Conservation (phyloP, 768 basidiomycete species). For the Filobasidium floriforme region DNA sequence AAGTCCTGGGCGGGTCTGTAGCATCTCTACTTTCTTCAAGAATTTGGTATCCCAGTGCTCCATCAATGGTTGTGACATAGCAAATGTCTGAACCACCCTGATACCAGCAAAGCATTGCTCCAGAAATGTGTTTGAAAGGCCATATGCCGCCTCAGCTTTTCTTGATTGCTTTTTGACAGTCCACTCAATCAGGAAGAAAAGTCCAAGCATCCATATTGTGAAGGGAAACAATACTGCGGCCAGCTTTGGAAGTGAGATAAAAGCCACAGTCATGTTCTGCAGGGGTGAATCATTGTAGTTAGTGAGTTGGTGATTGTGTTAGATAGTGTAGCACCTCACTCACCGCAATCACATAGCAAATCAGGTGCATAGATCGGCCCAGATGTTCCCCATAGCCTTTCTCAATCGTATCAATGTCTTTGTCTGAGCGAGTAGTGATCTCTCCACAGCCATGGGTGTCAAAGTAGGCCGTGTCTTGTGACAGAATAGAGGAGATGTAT, state of each 20-base stretch:
- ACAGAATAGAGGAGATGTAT: background rate
- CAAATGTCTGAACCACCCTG: constrained; percentile 20
- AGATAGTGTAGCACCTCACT: no score
- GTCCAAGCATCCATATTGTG: constrained; percentile 23
- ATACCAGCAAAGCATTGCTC: constrained; percentile 37
- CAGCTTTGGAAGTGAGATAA: constrained; percentile 21
- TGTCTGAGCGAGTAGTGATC: constrained; percentile 27
- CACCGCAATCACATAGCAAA: constrained; percentile 26
- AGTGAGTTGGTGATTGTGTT: no score
- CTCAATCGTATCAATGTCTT: constrained; percentile 31
- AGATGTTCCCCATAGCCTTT: constrained; percentile 31
- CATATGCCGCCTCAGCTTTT: background rate
- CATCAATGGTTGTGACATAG: background rate
- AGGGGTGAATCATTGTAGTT: no score
- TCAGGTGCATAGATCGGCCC: constrained; percentile 31
- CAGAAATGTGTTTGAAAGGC: constrained; percentile 15
- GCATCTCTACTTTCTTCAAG: background rate
- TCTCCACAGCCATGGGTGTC: constrained; percentile 21
- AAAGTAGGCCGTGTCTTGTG: background rate
- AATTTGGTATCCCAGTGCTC: background rate
- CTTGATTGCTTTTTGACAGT: background rate
- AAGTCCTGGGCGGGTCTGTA: background rate
- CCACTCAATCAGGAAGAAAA: constrained; percentile 20
- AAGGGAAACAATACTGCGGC: constrained; percentile 32
- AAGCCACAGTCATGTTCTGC: no score